Base-by-base conservation (phyloP, 192 early-diverging fungal genomes). In the Coemansia sp. region DNA sequence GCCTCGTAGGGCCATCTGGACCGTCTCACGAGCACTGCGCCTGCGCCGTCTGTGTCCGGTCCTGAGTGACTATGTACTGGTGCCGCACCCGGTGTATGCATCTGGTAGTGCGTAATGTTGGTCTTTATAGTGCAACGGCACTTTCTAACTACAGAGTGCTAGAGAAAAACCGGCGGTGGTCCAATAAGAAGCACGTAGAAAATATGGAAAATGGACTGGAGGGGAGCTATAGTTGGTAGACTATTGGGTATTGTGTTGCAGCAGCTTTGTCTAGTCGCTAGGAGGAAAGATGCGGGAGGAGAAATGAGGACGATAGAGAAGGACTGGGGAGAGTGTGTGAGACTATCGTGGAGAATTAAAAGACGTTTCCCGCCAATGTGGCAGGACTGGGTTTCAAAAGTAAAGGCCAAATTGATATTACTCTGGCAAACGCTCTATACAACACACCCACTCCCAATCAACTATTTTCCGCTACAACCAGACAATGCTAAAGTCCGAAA, bases 1-100 rank as follows among this genome's bases (percentile, higher is more conserved):
- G 52, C 13, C 28, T 67, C 53, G 37, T 73, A 59, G 6, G 65
- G 43, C 71, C 65, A 67, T 31, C 48, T 28, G 20, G 59, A 38
- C 33, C 66, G 48, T 23, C 47, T 45, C 5, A 35, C 36, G 1
- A 55, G 35, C 16, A 61, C 43, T 35, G 59, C 59, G 66, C 66
- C 66, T 41, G 66, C 66, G 47, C 66, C 35, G 25, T 61, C 59
- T 35, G 35, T 25, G 16, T 31, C 65, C 4, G 52, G 26, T 55
- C 5, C 52, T 8, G 4, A 9, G 14, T 41, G 38, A 9, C 9
- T n/a, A 28, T 41, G 60, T 25, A 16, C 20, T 12, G 58, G 18
- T 20, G 7, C 58, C 37, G 58, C n/a, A 35, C 35, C 21, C 9
- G 23, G 37, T 1, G 37, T 21, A 59, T 38, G 58, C 58, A 55